Conservation (phyloP, 1,284 basidiomycete genomes). For the Tausonia pullulans region DNA sequence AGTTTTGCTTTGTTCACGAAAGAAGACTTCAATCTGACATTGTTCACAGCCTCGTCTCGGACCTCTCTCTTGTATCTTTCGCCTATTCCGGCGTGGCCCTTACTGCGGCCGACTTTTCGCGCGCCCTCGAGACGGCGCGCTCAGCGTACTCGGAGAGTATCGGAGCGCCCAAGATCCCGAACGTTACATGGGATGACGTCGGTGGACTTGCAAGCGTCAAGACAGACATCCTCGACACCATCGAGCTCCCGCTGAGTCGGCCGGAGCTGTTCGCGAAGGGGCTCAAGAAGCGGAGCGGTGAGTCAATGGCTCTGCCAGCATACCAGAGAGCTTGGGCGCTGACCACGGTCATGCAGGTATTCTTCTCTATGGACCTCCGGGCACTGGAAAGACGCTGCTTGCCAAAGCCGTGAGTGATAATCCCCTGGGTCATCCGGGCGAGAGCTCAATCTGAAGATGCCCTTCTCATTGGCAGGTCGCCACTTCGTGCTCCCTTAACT, state of each 20-base stretch:
- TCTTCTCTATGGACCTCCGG: slow-evolving; percentile 82
- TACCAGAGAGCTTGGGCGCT: neutral
- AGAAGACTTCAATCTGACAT: neutral
- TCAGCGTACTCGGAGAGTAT: slow-evolving; percentile 80
- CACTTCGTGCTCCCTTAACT: slow-evolving; percentile 82
- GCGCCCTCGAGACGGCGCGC: slow-evolving; percentile 64
- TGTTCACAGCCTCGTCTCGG: neutral
- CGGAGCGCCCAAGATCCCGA: slow-evolving; percentile 92
- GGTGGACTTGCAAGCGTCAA: slow-evolving; percentile 86
- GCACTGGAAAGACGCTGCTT: slow-evolving; percentile 89
- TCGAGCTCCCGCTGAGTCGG: slow-evolving; percentile 87
- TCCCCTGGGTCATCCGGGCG: neutral
- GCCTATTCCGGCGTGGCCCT: slow-evolving; percentile 47
- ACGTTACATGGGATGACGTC: slow-evolving; percentile 95
- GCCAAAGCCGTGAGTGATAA: slow-evolving; percentile 53
- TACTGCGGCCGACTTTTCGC: slow-evolving; percentile 57
- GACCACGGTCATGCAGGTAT: slow-evolving; percentile 41
- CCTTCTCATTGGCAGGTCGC: slow-evolving; percentile 46
- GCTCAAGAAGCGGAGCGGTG: slow-evolving; percentile 89
- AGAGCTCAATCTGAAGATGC: neutral
- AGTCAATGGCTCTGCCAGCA: slow-evolving; percentile 18
- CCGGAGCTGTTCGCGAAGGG: slow-evolving; percentile 89
- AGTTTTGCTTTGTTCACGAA: neutral
- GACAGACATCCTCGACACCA: slow-evolving; percentile 88
- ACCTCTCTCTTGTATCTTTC: slow-evolving; percentile 16